These are phyloP conservation scores for Otatea glauca DNA, from an alignment of 176 grass and related monocot genomes.

Conservation along the genomic window DNA sequence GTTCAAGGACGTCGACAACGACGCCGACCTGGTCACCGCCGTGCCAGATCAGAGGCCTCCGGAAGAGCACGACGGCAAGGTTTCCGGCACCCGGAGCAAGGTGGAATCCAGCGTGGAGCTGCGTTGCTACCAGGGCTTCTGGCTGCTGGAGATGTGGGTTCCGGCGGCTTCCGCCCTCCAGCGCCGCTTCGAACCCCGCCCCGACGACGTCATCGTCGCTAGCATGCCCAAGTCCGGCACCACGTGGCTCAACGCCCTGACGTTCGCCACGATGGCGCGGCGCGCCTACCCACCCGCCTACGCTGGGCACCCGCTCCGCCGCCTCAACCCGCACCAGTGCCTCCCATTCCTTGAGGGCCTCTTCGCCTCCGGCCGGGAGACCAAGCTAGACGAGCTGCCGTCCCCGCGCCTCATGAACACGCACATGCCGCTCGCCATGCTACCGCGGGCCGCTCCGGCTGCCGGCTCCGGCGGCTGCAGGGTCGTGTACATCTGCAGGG, in stretches of 20 bases:
- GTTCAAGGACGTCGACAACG: too few relatives aligned
- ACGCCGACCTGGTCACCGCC: too few relatives aligned
- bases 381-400: slow-evolving; percentile 10
- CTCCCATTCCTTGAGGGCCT: background rate
- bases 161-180: too few relatives aligned
- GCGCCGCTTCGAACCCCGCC: background rate
- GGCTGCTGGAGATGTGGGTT: too few relatives aligned
- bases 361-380: background rate
- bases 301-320: slow-evolving; percentile 23
- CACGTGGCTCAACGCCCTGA: slow-evolving; percentile 28
- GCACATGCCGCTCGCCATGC: slow-evolving; percentile 35
- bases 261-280: background rate
- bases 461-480: background rate
- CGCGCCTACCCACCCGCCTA: background rate
- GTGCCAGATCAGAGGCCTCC: too few relatives aligned
- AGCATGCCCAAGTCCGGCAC: slow-evolving; percentile 28
- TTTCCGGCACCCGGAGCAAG: too few relatives aligned
- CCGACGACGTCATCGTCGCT: background rate
- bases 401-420: slow-evolving; percentile 41
- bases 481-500: slow-evolving; percentile 32
- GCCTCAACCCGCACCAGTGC: slow-evolving; percentile 40
- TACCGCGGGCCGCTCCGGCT: background rate
- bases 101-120: too few relatives aligned
- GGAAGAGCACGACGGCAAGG: too few relatives aligned
- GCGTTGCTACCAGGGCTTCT: too few relatives aligned